Conservation (phyloP, 129 eudicot genomes). For the Escallonia herrerae region DNA sequence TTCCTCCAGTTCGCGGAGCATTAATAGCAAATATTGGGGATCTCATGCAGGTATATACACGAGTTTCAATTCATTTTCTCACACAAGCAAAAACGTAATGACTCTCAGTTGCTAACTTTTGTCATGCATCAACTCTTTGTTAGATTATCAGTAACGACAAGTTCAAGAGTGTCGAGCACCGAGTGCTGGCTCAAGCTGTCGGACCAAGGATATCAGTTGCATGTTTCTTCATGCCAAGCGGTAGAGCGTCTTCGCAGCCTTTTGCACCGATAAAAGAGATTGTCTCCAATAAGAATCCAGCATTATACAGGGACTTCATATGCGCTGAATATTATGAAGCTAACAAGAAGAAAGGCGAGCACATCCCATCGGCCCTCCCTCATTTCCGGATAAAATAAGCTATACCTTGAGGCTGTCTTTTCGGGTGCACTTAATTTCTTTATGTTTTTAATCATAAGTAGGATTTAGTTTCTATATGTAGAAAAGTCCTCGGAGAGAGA, state of each 20-base stretch:
- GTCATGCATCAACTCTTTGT: no score
- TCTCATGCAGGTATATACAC: constrained; percentile 36
- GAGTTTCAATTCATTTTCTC: not conserved
- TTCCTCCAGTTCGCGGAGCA: constrained; percentile 31
- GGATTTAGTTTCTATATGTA: no score
- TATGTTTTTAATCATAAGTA: no score
- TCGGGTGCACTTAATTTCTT: no score
- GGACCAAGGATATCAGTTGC: constrained; percentile 43
- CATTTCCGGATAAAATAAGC: not conserved
- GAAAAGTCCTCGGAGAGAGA: no score
- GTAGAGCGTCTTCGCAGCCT: constrained; percentile 15
- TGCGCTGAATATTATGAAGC: no score
- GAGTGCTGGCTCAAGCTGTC: constrained; percentile 30
- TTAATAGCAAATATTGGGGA: constrained; percentile 60
- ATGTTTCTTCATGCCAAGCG: constrained; percentile 22
- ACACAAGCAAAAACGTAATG: no score
- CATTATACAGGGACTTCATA: constrained; percentile 1
- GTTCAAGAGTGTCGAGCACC: constrained; percentile 36
- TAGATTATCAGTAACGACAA: constrained; percentile 25
- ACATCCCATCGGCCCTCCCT: no score
- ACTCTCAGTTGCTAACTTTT: no score
- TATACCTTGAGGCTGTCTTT: no score
- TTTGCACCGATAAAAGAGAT: constrained; percentile 33
- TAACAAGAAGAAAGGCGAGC: no score
- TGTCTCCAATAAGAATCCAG: constrained; percentile 17